Evolutionary conservation across 208 protist species (phyloP), one percentile per base, ranked within the genome.

Genomic region (Acanthamoeba sp.): DNA sequence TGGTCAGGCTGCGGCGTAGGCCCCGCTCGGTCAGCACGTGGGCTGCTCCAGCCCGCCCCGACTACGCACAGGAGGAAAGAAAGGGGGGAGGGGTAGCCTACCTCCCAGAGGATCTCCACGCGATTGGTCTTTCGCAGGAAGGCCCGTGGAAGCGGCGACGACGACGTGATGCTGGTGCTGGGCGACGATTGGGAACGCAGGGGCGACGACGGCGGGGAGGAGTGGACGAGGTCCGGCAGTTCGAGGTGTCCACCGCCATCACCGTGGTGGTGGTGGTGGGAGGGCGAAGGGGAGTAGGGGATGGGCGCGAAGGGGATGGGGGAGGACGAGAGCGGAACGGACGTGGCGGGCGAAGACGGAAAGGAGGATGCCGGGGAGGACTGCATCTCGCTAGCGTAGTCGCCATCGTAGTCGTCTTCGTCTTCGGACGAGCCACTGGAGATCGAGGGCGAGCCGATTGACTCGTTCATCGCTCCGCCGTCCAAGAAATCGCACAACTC

Each of bases 61-160:
- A n/a, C n/a, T n/a, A n/a, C n/a, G n/a, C n/a, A n/a, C n/a, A n/a
- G 62, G 29, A 71, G 48, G 48, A 29, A 71, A 71, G 62, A 29
- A 27, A 71, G 27, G 7, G 62, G 42, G 10, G 42, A 48, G 42
- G 6, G 42, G 42, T 10, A 10, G 42, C 42, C 42, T 36, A 73
- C 64, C 64, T 73, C 64, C 64, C 64, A 73, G 7, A 73, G 12
- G 64, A 73, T 73, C 64, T 73, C 64, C 64, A 73, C 64, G 27
- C 64, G 27, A n/a, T 73, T 73, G 27, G 64, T 38, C 29, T 73
- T 73, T 12, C 64, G 27, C 3, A 73, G 64, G 64, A 73, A 73
- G 34, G 64, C 32, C 6, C 64, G 64, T 1, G 64, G 64, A 2
- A 73, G 64, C 55, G 55, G 55, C 2, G 55, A 59, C 55, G 55